Evolutionary conservation across 1,139 yeast species (phyloP).

Genomic region (Taiozyma sp.): DNA sequence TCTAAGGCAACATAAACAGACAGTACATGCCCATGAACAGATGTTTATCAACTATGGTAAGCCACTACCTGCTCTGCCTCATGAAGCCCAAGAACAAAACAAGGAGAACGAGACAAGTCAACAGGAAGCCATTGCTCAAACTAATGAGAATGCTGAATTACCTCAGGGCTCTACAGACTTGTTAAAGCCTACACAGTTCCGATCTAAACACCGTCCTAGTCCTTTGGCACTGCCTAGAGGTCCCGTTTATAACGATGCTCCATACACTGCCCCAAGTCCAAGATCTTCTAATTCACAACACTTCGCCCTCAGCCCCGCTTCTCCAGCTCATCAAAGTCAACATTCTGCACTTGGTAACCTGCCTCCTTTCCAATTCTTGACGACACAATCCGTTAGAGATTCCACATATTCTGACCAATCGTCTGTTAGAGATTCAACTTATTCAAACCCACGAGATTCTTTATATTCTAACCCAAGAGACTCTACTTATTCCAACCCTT

Average conservation of each 20-base stretch:
- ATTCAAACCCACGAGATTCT: neutral
- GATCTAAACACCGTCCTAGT: constrained; percentile 22
- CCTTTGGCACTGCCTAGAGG: constrained; percentile 17
- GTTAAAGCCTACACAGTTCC: constrained; percentile 19
- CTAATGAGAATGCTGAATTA: constrained; percentile 7
- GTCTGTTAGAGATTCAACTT: neutral
- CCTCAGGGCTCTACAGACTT: constrained; percentile 14
- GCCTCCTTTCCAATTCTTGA: constrained; percentile 6
- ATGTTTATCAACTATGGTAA: constrained; percentile 2
- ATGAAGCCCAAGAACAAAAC: constrained; percentile 1
- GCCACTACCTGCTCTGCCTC: neutral
- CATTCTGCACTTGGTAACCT: constrained; percentile 1
- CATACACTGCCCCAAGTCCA: constrained; percentile 19
- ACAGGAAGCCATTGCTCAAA: constrained; percentile 3
- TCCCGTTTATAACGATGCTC: constrained; percentile 17
- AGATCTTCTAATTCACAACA: constrained; percentile 15
- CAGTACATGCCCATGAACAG: constrained; percentile 81
- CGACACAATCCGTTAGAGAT: neutral
- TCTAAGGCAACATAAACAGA: constrained; percentile 85
- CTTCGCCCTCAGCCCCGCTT: constrained; percentile 11
- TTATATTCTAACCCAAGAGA: neutral
- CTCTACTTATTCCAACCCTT: neutral
- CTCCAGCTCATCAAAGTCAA: constrained; percentile 5
- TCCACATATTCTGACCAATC: neutral
- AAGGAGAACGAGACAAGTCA: neutral